Evolutionary conservation across 208 protist species (phyloP), one percentile per base, ranked within the genome.

Genomic region (Trypanosomatidae sp.): DNA sequence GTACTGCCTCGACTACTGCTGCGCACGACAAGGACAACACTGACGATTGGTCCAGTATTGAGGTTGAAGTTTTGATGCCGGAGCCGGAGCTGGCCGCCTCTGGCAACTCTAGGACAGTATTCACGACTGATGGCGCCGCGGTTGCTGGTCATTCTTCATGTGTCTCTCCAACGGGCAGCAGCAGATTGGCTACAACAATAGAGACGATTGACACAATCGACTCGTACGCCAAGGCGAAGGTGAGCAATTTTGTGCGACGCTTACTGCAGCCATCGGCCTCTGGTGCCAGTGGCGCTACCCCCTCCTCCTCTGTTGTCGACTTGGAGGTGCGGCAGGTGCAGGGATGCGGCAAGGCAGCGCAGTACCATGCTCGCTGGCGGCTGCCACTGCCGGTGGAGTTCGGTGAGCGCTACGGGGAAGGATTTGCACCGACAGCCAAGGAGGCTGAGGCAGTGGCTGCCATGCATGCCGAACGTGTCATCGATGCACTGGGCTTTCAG

Each of bases 401-500:
- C 67, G 92, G 90, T 3, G 82, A 84, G 69, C 87, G 90, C 44
- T 91, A 81, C 71, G 92, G 80, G 13, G 90, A 95, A 58, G 92
- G 92, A n/a, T 87, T 91, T 53, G 92, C 90, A 7, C 70, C 80
- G 0, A 93, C 82, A 0, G 76, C 58, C 33, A 92, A 89, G 71
- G 89, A 94, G 58, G 90, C 92, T 9, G 90, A 97, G 83, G 67
- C 75, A 17, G 88, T 93, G 6, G 91, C 91, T 15, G 80, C 79
- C 52, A 95, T 95, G 91, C 93, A 97, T 66, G 93, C 93, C 30
- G 90, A 92, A 82, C 93, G 89, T 28, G 77, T 95, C 52, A 83
- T 97, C 72, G 91, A 95, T 70, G 85, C 91, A 0, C 73, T 94
- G 3, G 93, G 93, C 28, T 74, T 95, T 30, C 87, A 84, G 6